Conservation (phyloP, 805 yeast species). For the Metschnikowia sp. region DNA sequence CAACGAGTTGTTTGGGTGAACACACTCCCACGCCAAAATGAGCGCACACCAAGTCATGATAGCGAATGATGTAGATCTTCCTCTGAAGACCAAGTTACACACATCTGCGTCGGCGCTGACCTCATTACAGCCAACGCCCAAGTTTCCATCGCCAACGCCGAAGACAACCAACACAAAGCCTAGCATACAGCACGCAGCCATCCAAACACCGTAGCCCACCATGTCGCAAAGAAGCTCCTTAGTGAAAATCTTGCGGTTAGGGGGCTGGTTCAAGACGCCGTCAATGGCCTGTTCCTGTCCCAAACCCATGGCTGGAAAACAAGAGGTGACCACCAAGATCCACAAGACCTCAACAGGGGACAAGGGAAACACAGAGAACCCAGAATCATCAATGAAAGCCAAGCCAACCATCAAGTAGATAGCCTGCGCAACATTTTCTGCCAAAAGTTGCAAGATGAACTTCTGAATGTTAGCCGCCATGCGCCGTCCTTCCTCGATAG, state of each 20-base stretch:
- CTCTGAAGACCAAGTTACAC: slow-evolving; percentile 35
- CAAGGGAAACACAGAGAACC: slow-evolving; percentile 75
- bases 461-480: slow-evolving; percentile 22
- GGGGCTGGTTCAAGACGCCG: slow-evolving; percentile 37
- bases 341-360: slow-evolving; percentile 37
- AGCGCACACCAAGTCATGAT: slow-evolving; percentile 42
- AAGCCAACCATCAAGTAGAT: slow-evolving; percentile 67
- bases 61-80: slow-evolving; percentile 38
- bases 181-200: slow-evolving; percentile 40
- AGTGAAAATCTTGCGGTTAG: slow-evolving; percentile 37
- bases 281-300: slow-evolving; percentile 38
- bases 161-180: slow-evolving; percentile 36
- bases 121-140: slow-evolving; percentile 36
- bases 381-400: slow-evolving; percentile 60
- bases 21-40: slow-evolving; percentile 39
- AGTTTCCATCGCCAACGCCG: slow-evolving; percentile 38
- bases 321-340: slow-evolving; percentile 21
- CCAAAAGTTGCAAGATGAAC: slow-evolving; percentile 21
- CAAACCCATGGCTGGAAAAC: slow-evolving; percentile 24
- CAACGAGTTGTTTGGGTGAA: slow-evolving; percentile 34
- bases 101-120: slow-evolving; percentile 16
- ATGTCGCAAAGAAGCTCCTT: slow-evolving; percentile 41
- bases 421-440: slow-evolving; percentile 47
- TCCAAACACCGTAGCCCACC: slow-evolving; percentile 39
- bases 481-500: slow-evolving; percentile 25